Evolutionary conservation across 2,329 filamentous ascomycete species (phyloP).

Genomic region (Fusarium buharicum): DNA sequence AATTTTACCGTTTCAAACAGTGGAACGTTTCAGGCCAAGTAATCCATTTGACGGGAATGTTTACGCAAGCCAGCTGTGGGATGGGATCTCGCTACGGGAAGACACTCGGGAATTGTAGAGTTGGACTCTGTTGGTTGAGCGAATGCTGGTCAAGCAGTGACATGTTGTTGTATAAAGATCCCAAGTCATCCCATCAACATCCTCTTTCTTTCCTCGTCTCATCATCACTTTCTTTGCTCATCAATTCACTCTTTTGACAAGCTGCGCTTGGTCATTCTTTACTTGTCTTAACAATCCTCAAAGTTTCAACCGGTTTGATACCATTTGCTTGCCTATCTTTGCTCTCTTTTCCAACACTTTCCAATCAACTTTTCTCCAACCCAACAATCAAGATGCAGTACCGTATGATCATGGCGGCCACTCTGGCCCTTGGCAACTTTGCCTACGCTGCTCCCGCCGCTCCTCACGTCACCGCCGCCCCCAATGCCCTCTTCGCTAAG

Average conservation of each 20-base stretch:
- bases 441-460: constrained; percentile 40
- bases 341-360: background rate
- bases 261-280: constrained; percentile 44
- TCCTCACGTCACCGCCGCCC: constrained; percentile 34
- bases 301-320: constrained; percentile 42
- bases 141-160: constrained; percentile 18
- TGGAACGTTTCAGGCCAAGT: constrained; percentile 25
- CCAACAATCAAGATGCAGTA: constrained; percentile 42
- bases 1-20: constrained; percentile 34
- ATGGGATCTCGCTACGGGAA: no score
- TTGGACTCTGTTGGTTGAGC: background rate
- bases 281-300: constrained; percentile 5
- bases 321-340: constrained; percentile 3
- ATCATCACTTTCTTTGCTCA: constrained; percentile 35
- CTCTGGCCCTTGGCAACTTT: constrained; percentile 38
- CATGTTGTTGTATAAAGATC: constrained; percentile 33
- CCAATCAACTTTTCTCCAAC: background rate
- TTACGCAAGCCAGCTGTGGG: background rate
- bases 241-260: constrained; percentile 41
- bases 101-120: background rate
- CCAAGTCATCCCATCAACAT: background rate
- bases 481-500: constrained; percentile 19
- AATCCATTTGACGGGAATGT: background rate
- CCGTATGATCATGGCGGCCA: constrained; percentile 43
- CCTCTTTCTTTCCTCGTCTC: constrained; percentile 17